Evolutionary conservation across 768 basidiomycete genomes (phyloP), one percentile per base, ranked within the genome.

Genomic region (Tremella mesenterica): DNA sequence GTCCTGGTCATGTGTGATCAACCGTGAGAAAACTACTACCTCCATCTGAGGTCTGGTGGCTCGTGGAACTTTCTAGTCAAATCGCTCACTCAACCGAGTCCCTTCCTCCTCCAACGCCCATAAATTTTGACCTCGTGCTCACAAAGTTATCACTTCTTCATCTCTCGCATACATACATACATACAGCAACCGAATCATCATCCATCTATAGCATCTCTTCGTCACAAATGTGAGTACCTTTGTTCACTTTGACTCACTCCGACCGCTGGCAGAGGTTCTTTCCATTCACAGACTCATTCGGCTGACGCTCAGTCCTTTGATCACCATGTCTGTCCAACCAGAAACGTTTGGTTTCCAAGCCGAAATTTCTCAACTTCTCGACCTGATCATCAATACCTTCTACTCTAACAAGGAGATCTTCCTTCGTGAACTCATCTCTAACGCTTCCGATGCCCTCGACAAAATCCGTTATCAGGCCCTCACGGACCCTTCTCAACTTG

Each of bases 351-450:
- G 71, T 54, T 72, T 61, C 63, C 61, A 63, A 76, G 93, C 93
- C 74, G 93, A 97, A 82, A 97, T 99, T 83, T 86, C 85, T 75
- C 95, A 97, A 78, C 81, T 96, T 68, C 81, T 97, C 62, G 93
- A 97, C 80, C 79, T 97, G 73, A 97, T 97, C 80, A 96, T 97
- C 82, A 96, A 96, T 81, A 96, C 93, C 59, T 97, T 97, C 84
- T 99, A 97, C 84, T 95, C 91, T 58, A 96, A 99, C 85, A 99
- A 99, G 81, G 93, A 96, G 79, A 97, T 99, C 76, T 97, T 97
- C 83, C 85, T 99, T 65, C 88, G 95, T 74, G 95, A 97, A 77
- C 59, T 97, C 65, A 96, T 75, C 51, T 97, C 93, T 61, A 96
- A 96, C 79, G 78, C 79, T 61, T 97, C 95, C 56, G 95, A 97